These are phyloP conservation scores for Plantago elongata DNA, from an alignment of 257 asterid species.

Conservation along the genomic window DNA sequence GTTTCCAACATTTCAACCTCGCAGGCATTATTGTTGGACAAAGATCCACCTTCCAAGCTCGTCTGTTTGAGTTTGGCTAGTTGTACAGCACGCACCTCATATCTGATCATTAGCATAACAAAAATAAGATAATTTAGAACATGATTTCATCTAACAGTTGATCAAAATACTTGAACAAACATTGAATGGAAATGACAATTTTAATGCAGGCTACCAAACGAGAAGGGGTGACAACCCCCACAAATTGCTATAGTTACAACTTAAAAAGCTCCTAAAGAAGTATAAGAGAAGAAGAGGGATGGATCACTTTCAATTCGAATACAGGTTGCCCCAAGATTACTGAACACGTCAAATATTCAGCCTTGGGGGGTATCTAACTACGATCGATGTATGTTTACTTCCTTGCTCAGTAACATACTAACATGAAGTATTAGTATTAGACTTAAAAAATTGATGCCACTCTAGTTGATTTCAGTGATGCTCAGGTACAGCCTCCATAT, in stretches of 20 bases:
- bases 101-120: conserved; percentile 41
- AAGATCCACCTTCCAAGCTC: conserved; percentile 34
- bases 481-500: neutral
- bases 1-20: conserved; percentile 96
- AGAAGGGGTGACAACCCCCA: neutral
- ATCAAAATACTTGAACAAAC: neutral
- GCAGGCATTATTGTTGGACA: conserved; percentile 31
- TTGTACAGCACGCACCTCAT: conserved; percentile 68
- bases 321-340: no score
- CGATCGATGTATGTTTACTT: no score
- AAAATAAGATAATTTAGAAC: conserved; percentile 6
- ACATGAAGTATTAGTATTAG: no score
- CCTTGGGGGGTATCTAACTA: no score
- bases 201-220: neutral
- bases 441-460: no score
- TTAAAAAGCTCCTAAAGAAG: no score
- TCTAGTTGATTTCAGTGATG: no score
- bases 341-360: no score
- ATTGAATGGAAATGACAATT: neutral
- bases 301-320: no score
- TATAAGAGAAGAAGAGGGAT: no score
- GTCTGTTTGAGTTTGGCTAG: conserved; percentile 56
- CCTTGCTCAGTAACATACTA: no score
- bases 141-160: neutral
- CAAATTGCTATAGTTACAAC: neutral